Percentiles rank a stretch among this genome's conserved stretches.
These are phyloP conservation scores for Solioccasus polychromus DNA, from an alignment of 768 basidiomycete species.

Conservation along the genomic window DNA sequence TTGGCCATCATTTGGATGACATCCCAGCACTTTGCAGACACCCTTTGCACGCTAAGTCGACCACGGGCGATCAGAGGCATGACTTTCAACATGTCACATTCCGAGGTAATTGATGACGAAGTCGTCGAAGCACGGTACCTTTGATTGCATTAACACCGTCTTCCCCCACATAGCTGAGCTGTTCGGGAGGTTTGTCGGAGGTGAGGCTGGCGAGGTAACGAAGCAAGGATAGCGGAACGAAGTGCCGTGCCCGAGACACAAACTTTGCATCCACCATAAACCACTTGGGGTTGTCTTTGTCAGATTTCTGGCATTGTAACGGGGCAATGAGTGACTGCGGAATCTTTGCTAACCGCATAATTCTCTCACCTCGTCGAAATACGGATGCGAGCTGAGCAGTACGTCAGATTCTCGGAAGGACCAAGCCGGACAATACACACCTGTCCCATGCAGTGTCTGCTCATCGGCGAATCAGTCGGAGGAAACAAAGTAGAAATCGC, in stretches of 20 bases:
- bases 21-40: constrained; percentile 62
- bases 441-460: constrained; percentile 89
- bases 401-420: constrained; percentile 7
- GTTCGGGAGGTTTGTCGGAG: constrained; percentile 41
- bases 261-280: constrained; percentile 89
- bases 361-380: constrained; percentile 63
- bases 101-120: constrained; percentile 3
- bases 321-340: constrained; percentile 1
- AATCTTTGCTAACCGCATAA: neutral
- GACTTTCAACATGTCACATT: constrained; percentile 35
- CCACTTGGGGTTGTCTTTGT: constrained; percentile 78
- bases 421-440: constrained; percentile 40
- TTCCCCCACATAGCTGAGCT: constrained; percentile 64
- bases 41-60: constrained; percentile 84
- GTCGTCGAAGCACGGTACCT: constrained; percentile 38
- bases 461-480: constrained; percentile 6
- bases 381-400: constrained; percentile 62
- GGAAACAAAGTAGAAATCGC: neutral
- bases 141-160: constrained; percentile 61
- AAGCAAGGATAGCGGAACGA: constrained; percentile 76
- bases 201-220: constrained; percentile 53
- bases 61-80: constrained; percentile 84
- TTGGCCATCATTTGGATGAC: constrained; percentile 59
- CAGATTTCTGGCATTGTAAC: constrained; percentile 59
- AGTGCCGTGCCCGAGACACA: constrained; percentile 58